phyloP scores from a whole-genome alignment of 495 filamentous ascomycete genomes.

The Lasiosphaeris hirsuta region DNA sequence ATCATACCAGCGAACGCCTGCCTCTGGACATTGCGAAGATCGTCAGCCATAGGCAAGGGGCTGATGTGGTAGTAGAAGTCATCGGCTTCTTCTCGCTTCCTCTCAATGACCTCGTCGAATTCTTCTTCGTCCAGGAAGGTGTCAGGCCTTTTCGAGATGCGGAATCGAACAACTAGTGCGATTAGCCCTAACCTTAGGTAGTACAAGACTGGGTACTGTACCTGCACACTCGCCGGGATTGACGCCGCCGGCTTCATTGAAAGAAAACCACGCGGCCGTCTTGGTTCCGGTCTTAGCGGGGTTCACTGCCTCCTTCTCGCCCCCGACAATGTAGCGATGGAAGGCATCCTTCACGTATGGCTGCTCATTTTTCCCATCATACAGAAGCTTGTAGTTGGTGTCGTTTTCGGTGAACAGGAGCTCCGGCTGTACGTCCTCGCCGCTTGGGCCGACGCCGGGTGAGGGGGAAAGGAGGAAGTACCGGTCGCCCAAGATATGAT shows the following conservation, averaged over 20 bases:
- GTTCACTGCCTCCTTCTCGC: slow-evolving; percentile 76
- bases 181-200: slow-evolving; percentile 3
- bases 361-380: slow-evolving; percentile 69
- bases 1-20: slow-evolving; percentile 95
- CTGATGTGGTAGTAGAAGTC: slow-evolving; percentile 94
- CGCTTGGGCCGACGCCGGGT: slow-evolving; percentile 71
- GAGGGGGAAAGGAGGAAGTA: slow-evolving; percentile 87
- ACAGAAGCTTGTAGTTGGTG: slow-evolving; percentile 76
- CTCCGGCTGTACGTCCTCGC: slow-evolving; percentile 77
- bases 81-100: slow-evolving; percentile 80
- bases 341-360: slow-evolving; percentile 95
- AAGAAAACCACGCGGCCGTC: slow-evolving; percentile 85
- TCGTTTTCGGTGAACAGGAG: slow-evolving; percentile 95
- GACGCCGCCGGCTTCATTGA: slow-evolving; percentile 84
- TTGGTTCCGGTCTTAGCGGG: slow-evolving; percentile 80
- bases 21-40: slow-evolving; percentile 90
- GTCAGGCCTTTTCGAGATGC: slow-evolving; percentile 68
- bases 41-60: slow-evolving; percentile 90
- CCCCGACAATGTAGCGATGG: slow-evolving; percentile 80
- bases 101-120: slow-evolving; percentile 88
- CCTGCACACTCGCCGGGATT: slow-evolving; percentile 82
- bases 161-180: slow-evolving; percentile 77
- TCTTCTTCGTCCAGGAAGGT: slow-evolving; percentile 85
- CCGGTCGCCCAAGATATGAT: slow-evolving; percentile 73
- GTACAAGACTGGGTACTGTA: slow-evolving; percentile 16